These are phyloP conservation scores for Triticum monococcum DNA, from an alignment of 176 grass and related monocot genomes.

Conservation along the genomic window DNA sequence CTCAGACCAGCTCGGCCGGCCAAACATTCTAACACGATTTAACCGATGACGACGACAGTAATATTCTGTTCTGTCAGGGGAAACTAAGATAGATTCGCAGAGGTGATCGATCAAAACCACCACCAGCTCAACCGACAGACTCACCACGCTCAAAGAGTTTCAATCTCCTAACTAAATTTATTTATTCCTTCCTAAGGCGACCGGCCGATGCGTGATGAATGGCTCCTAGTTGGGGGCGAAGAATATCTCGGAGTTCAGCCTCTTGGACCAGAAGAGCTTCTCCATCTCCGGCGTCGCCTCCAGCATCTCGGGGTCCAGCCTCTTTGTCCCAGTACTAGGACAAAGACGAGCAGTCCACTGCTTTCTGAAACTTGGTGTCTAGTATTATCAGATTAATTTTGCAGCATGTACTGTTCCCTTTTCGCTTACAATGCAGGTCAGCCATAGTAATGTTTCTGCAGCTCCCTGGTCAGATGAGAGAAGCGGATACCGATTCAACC, in stretches of 20 bases:
- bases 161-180: not conserved
- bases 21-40: not conserved
- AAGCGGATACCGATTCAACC: too few species aligned
- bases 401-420: too few species aligned
- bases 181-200: constrained; percentile 9
- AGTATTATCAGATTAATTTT: too few species aligned
- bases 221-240: constrained; percentile 60
- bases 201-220: not conserved
- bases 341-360: too few species aligned
- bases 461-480: too few species aligned
- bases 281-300: constrained; percentile 66
- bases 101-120: not conserved
- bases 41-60: not conserved
- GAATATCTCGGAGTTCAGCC: constrained; percentile 81
- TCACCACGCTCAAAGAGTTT: not conserved
- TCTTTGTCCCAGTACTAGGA: too few species aligned
- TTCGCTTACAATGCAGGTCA: too few species aligned
- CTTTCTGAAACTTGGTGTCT: too few species aligned
- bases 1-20: not conserved
- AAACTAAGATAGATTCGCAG: not conserved
- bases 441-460: too few species aligned
- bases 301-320: constrained; percentile 40
- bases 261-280: constrained; percentile 73
- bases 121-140: not conserved
- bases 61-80: not conserved